phyloP scores from a whole-genome alignment of 495 filamentous ascomycete species.

The Neurospora sp. region DNA sequence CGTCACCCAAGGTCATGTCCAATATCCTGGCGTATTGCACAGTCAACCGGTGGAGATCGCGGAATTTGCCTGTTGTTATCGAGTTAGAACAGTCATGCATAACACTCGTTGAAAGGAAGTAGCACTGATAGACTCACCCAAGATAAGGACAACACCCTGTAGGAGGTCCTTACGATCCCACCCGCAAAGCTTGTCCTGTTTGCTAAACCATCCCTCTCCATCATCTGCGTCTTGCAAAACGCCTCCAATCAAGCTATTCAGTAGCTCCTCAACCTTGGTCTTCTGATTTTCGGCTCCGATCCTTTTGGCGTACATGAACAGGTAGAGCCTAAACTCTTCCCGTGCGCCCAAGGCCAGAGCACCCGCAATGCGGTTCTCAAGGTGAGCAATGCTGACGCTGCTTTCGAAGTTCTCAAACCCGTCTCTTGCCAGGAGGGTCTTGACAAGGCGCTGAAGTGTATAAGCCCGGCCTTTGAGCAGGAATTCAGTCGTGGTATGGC shows the following conservation, averaged over 20 bases:
- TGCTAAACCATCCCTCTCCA: conserved; percentile 44
- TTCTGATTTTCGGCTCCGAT: conserved; percentile 81
- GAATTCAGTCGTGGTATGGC: conserved; percentile 86
- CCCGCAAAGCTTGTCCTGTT: conserved; percentile 66
- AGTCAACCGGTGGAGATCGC: conserved; percentile 81
- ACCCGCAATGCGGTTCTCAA: conserved; percentile 90
- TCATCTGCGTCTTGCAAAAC: conserved; percentile 47
- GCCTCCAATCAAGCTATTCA: conserved; percentile 69
- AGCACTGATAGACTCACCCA: conserved; percentile 55
- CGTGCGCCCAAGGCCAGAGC: conserved; percentile 73
- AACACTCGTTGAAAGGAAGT: neutral
- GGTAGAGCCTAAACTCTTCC: conserved; percentile 83
- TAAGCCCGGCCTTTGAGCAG: conserved; percentile 86
- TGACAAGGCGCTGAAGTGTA: conserved; percentile 80
- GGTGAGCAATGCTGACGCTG: conserved; percentile 81
- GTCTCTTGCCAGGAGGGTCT: conserved; percentile 70
- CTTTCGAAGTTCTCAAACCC: conserved; percentile 90
- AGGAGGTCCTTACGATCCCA: conserved; percentile 79
- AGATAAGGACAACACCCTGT: conserved; percentile 79
- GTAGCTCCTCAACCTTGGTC: conserved; percentile 82
- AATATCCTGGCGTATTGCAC: conserved; percentile 79
- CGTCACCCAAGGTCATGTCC: conserved; percentile 50
- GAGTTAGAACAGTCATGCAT: conserved; percentile 18
- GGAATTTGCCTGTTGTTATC: conserved; percentile 66
- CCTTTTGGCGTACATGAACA: conserved; percentile 94